Percentiles rank a stretch among this genome's conserved stretches.
Evolutionary conservation across 495 filamentous ascomycete genomes (phyloP).

Genomic region (Acidiella bohemica): DNA sequence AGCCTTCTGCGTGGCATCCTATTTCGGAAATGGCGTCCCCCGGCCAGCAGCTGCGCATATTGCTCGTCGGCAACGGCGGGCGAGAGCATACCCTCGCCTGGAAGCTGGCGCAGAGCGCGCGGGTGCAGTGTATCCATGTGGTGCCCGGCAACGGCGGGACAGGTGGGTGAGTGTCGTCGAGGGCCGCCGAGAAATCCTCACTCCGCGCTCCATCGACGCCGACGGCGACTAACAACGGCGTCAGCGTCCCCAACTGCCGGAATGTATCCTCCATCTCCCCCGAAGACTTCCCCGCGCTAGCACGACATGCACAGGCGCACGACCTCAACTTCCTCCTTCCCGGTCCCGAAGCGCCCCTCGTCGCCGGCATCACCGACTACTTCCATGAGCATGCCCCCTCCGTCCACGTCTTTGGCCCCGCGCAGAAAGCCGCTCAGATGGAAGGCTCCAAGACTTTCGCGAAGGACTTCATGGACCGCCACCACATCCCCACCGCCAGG

Average conservation of each 20-base stretch:
- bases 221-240: constrained; percentile 1
- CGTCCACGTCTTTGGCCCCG: constrained; percentile 78
- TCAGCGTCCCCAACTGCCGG: constrained; percentile 48
- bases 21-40: not conserved
- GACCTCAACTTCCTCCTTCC: constrained; percentile 74
- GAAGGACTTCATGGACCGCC: constrained; percentile 93
- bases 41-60: constrained; percentile 37
- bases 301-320: constrained; percentile 57
- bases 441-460: constrained; percentile 94
- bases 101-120: constrained; percentile 74
- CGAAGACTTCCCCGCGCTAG: constrained; percentile 64
- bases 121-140: constrained; percentile 49
- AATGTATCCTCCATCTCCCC: constrained; percentile 55
- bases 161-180: constrained; percentile 36
- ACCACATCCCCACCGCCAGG: constrained; percentile 77
- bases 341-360: constrained; percentile 87
- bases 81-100: constrained; percentile 90
- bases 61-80: constrained; percentile 86
- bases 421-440: constrained; percentile 72
- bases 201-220: not conserved
- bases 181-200: too few relatives aligned
- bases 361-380: constrained; percentile 73
- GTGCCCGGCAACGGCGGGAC: constrained; percentile 88
- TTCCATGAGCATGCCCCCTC: constrained; percentile 44
- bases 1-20: too few relatives aligned